A percentile compares a stretch with the other conserved stretches of the same genome.
phyloP scores from a whole-genome alignment of 1,284 basidiomycete genomes.

The Schizophyllum commune region DNA sequence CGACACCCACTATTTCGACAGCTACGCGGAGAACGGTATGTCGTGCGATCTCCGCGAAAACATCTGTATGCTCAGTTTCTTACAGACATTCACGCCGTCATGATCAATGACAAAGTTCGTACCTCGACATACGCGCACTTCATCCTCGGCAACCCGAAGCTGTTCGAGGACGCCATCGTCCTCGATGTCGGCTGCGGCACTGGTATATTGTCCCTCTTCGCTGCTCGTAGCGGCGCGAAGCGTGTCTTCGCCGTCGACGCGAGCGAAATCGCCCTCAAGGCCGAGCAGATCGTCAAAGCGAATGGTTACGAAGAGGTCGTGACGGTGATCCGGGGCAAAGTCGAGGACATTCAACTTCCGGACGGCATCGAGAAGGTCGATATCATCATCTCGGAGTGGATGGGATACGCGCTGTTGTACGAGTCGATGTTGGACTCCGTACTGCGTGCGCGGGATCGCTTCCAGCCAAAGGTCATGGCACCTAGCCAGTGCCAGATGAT shows the following conservation, averaged over 20 bases:
- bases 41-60: neutral
- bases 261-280: conserved; percentile 79
- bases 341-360: conserved; percentile 36
- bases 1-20: conserved; percentile 92
- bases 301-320: conserved; percentile 78
- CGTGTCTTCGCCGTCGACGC: conserved; percentile 94
- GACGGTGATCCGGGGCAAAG: conserved; percentile 40
- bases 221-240: conserved; percentile 87
- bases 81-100: conserved; percentile 70
- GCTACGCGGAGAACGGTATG: conserved; percentile 87
- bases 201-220: conserved; percentile 89
- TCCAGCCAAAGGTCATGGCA: conserved; percentile 81
- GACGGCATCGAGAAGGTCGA: conserved; percentile 75
- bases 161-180: conserved; percentile 84
- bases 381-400: conserved; percentile 96
- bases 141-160: conserved; percentile 76
- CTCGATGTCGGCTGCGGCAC: conserved; percentile 96
- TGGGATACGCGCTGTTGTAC: conserved; percentile 91
- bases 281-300: conserved; percentile 70
- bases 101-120: conserved; percentile 85
- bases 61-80: conserved; percentile 1
- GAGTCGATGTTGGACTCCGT: conserved; percentile 98
- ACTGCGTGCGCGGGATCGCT: conserved; percentile 78
- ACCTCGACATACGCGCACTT: conserved; percentile 92
- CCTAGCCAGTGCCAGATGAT: conserved; percentile 88